Evolutionary conservation across 2,329 filamentous ascomycete genomes (phyloP).

Genomic region (Aspergillus flavus): DNA sequence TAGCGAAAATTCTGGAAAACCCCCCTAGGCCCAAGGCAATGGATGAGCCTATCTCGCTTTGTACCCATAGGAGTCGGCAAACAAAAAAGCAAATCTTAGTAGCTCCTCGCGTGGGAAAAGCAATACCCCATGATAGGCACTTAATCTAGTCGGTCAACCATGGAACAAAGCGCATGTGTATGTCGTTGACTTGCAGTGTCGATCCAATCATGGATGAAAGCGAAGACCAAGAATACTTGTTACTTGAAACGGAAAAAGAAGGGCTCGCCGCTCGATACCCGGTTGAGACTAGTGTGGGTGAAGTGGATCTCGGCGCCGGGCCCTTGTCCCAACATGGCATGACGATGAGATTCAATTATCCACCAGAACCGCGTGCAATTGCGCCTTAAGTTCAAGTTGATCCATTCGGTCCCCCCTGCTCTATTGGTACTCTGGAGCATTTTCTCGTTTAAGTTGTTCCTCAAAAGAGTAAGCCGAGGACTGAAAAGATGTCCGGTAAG

Average conservation of each 20-base stretch:
- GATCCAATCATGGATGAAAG: constrained; percentile 8
- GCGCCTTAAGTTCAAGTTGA: background rate
- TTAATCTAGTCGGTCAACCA: background rate
- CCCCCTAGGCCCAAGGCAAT: background rate
- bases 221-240: constrained; percentile 17
- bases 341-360: constrained; percentile 14
- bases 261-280: constrained; percentile 5
- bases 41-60: background rate
- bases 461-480: background rate
- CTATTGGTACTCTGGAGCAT: background rate
- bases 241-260: constrained; percentile 28
- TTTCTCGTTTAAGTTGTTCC: background rate
- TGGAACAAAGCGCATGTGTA: background rate
- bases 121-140: no score
- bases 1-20: background rate
- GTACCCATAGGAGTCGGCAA: background rate
- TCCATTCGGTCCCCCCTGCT: background rate
- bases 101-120: background rate
- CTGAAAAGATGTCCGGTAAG: no score
- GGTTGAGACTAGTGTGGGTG: background rate
- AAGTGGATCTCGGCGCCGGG: background rate
- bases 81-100: background rate
- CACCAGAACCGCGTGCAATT: background rate
- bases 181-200: background rate
- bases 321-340: constrained; percentile 23